Evolutionary conservation across 2,329 filamentous ascomycete genomes (phyloP).

Genomic region (Diaporthe eres): DNA sequence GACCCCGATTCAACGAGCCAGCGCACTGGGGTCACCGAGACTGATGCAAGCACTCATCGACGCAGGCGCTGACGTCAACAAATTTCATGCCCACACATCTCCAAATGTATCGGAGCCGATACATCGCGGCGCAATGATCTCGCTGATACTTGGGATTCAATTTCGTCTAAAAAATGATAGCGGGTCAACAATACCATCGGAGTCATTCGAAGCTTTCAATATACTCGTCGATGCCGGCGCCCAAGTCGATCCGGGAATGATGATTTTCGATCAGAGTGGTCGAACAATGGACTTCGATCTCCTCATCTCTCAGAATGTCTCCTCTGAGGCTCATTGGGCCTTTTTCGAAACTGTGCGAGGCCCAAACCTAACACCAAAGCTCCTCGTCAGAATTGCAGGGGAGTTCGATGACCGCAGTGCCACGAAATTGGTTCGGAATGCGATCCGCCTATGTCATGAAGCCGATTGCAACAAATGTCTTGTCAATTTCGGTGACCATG

Average conservation of each 20-base stretch:
- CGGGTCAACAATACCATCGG: background rate
- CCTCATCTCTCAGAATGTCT: background rate
- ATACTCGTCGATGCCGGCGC: background rate
- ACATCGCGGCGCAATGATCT: no score
- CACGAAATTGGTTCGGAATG: background rate
- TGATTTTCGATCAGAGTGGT: accelerated
- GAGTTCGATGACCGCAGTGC: background rate
- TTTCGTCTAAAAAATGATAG: background rate
- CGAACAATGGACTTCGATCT: background rate
- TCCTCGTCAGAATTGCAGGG: no score
- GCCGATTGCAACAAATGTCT: background rate
- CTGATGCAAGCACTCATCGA: background rate
- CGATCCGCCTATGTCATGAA: background rate
- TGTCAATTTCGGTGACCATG: accelerated
- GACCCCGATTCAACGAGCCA: background rate
- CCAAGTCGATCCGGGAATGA: background rate
- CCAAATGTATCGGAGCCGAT: no score
- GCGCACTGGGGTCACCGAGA: background rate
- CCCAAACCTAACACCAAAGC: no score
- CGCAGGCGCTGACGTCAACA: background rate
- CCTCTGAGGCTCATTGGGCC: background rate
- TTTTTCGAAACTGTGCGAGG: background rate
- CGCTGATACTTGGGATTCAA: no score
- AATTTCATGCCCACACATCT: background rate
- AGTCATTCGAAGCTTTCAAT: background rate